Percentiles rank a stretch among this genome's conserved stretches.
phyloP scores from a whole-genome alignment of 495 filamentous ascomycete genomes.

The Podospora pseudocomata region DNA sequence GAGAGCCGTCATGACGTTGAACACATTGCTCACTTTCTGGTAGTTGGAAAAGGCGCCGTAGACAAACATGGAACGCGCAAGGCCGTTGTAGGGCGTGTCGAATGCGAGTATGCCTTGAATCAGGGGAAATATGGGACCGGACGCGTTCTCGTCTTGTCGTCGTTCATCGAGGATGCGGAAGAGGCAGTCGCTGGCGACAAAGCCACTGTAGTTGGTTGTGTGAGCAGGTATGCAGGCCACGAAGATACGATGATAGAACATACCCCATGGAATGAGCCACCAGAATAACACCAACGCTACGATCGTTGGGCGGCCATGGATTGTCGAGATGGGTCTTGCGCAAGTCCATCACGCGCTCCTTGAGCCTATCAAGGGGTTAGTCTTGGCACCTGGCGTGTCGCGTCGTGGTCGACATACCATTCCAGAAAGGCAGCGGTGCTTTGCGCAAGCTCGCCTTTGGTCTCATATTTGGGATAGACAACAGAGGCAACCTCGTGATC shows the following conservation, averaged over 20 bases:
- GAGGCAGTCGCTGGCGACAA: slow-evolving; percentile 83
- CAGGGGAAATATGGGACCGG: slow-evolving; percentile 53
- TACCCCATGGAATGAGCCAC: slow-evolving; percentile 91
- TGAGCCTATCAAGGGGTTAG: slow-evolving; percentile 57
- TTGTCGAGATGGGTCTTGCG: slow-evolving; percentile 67
- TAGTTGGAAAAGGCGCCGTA: slow-evolving; percentile 89
- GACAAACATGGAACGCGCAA: slow-evolving; percentile 83
- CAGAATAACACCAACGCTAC: slow-evolving; percentile 75
- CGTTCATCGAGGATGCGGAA: slow-evolving; percentile 51
- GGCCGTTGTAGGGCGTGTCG: slow-evolving; percentile 90
- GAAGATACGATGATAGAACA: slow-evolving; percentile 2
- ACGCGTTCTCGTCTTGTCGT: slow-evolving; percentile 24
- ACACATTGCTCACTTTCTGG: slow-evolving; percentile 69
- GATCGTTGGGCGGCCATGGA: slow-evolving; percentile 81
- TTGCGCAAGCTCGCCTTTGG: slow-evolving; percentile 74
- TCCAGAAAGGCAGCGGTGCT: slow-evolving; percentile 74
- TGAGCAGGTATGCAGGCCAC: too few relatives aligned
- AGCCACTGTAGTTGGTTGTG: slow-evolving; percentile 49
- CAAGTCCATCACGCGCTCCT: slow-evolving; percentile 84
- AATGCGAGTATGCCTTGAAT: slow-evolving; percentile 86
- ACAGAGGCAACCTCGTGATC: slow-evolving; percentile 64
- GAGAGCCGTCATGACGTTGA: slow-evolving; percentile 63
- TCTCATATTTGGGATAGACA: slow-evolving; percentile 90
- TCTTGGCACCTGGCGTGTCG: not conserved
- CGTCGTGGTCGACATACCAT: slow-evolving; percentile 55